Base-by-base conservation (phyloP, 148 eudicot genomes). In the Vaccinium darrowii region DNA sequence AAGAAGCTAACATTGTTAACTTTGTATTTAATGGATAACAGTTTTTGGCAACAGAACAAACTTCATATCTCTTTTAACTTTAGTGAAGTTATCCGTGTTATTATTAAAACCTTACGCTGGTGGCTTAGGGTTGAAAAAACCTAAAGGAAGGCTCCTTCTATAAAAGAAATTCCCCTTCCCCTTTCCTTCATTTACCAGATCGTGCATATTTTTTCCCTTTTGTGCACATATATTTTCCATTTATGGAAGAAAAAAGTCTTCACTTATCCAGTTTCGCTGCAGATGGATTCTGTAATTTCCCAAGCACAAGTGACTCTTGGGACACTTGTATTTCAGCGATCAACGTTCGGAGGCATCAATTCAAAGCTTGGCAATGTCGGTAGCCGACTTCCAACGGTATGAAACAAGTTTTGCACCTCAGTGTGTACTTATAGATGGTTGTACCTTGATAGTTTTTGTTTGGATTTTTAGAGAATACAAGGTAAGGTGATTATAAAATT, bases 201-300 rank as follows among this genome's bases (percentile, higher is more conserved):
- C 80, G 36, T 78, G 15, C 3, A 3, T 79, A 54, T 15, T 58
- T 80, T 8, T 43, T 43, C 5, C 47, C 63, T 39, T 79, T 10
- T 65, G 30, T 23, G 14, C 13, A 65, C 30, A 65, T 65, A 23
- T 9, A 65, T 65, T 19, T 62, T 62, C 23, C 11, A 62, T 62
- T 62, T 65, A 25, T 23, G 30, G 30, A 65, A 65, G 30, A 65
- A 11, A 65, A 65, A 23, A 23, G 16, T 67, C 27, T 18, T 83
- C 77, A 54, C 84, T 83, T 3, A 19, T 53, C 57, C 13, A 2
- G 50, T 60, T 15, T 83, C 77, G 49, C 83, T 72, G 81, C 88
- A 91, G 93, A 84, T 90, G 90, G 92, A 91, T 86, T 79, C 88
- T n/a, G 93, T 91, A 67, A 89, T 91, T 65, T 91, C 92, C 56